Conservation (phyloP, 306 rosid genomes). For the Begonia fuchsioides region DNA sequence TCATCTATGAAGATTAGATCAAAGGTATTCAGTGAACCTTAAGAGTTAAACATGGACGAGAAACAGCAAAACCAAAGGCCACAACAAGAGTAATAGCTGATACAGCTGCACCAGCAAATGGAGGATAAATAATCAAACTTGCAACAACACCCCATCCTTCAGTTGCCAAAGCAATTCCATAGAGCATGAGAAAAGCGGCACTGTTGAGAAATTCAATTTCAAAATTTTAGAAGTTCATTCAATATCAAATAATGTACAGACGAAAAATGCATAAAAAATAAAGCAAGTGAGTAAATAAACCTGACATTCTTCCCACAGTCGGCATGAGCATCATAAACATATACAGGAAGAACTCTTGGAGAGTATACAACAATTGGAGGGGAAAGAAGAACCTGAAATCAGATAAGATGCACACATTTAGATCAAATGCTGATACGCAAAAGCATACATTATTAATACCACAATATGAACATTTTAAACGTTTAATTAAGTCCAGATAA, state of each 20-base stretch:
- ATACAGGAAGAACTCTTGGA: conserved; percentile 95
- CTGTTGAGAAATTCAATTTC: conserved; percentile 23
- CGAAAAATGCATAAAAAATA: neutral
- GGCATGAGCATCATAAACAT: conserved; percentile 99
- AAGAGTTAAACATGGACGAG: conserved; percentile 95
- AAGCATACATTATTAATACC: neutral
- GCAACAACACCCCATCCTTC: conserved; percentile 99
- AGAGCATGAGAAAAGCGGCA: conserved; percentile 86
- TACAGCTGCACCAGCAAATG: conserved; percentile 98
- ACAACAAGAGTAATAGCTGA: conserved; percentile 95
- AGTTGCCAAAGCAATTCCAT: conserved; percentile 98
- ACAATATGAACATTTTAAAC: conserved; percentile 9
- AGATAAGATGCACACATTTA: neutral
- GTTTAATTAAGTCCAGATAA: conserved; percentile 10
- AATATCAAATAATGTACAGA: neutral
- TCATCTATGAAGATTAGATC: no score
- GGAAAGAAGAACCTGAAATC: conserved; percentile 79
- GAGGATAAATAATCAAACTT: conserved; percentile 91
- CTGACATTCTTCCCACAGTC: conserved; percentile 99
- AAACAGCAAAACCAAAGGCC: conserved; percentile 96
- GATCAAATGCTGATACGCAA: conserved; percentile 6
- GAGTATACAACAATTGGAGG: conserved; percentile 96
- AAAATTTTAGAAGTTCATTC: conserved; percentile 14
- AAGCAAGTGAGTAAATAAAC: conserved; percentile 26
- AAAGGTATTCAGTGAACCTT: conserved; percentile 35